Evolutionary conservation across 225 moss, liverwort and hornwort species (phyloP).

Genomic region (Climacium dendroides): DNA sequence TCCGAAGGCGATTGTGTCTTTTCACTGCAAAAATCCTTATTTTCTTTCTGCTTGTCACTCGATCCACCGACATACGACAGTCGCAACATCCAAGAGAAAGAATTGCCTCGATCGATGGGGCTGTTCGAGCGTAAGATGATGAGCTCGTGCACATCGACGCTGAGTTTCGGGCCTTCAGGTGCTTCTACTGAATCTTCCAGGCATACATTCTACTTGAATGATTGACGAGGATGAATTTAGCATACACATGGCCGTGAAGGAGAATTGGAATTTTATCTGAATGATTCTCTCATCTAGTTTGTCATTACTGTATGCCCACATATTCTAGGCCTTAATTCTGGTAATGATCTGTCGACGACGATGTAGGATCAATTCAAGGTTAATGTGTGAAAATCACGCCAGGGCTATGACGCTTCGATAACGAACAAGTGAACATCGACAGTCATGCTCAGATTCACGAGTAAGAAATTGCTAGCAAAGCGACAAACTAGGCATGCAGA

Average conservation of each 20-base stretch:
- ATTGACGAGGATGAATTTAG: neutral
- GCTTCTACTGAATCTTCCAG: neutral
- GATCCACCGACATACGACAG: neutral
- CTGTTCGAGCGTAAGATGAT: neutral
- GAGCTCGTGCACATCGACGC: neutral
- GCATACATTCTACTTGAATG: neutral
- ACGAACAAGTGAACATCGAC: neutral
- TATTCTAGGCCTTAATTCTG: neutral
- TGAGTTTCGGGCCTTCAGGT: neutral
- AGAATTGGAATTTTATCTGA: neutral
- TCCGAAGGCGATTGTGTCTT: neutral
- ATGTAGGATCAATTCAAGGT: neutral
- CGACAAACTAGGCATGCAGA: neutral
- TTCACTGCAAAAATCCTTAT: neutral
- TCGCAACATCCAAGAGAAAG: neutral
- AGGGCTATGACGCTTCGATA: neutral
- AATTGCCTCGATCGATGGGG: conserved; percentile 2
- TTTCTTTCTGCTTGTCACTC: neutral
- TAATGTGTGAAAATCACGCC: neutral
- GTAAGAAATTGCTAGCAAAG: neutral
- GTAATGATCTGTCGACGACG: neutral
- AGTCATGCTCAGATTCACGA: neutral
- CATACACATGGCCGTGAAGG: neutral
- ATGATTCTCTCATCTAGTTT: neutral
- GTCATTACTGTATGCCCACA: neutral